phyloP scores from a whole-genome alignment of 345 rosid species.

The Trapa bicornis region DNA sequence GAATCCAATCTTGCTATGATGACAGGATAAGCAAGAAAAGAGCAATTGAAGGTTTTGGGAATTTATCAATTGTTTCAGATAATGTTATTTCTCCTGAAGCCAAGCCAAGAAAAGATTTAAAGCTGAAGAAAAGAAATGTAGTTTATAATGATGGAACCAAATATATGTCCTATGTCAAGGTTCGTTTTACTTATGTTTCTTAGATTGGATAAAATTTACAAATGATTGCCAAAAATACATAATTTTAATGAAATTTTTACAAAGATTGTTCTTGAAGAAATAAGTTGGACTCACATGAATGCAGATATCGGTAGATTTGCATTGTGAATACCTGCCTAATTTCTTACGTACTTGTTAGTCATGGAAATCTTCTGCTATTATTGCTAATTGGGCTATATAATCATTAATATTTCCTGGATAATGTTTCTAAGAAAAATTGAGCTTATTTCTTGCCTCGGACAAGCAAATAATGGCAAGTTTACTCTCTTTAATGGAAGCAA shows the following conservation, averaged over 20 bases:
- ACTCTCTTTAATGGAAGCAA: not conserved
- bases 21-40: constrained; percentile 36
- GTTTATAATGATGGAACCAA: constrained; percentile 57
- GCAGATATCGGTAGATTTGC: not conserved
- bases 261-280: not conserved
- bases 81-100: constrained; percentile 20
- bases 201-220: not conserved
- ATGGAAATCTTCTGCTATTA: not conserved
- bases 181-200: constrained; percentile 20
- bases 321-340: not conserved
- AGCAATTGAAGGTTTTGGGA: constrained; percentile 26
- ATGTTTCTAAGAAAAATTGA: not conserved
- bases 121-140: constrained; percentile 34
- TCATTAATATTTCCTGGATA: not conserved
- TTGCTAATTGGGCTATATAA: not conserved
- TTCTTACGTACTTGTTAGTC: not conserved
- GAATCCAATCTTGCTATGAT: constrained; percentile 16
- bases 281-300: not conserved
- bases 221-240: not conserved
- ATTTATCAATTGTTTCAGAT: constrained; percentile 23
- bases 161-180: constrained; percentile 95
- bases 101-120: constrained; percentile 33
- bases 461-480: not conserved
- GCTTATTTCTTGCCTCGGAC: not conserved
- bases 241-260: not conserved